Percentiles rank a stretch among this genome's conserved stretches.
phyloP scores from a whole-genome alignment of 129 eudicot species.

The Calendula officinalis region DNA sequence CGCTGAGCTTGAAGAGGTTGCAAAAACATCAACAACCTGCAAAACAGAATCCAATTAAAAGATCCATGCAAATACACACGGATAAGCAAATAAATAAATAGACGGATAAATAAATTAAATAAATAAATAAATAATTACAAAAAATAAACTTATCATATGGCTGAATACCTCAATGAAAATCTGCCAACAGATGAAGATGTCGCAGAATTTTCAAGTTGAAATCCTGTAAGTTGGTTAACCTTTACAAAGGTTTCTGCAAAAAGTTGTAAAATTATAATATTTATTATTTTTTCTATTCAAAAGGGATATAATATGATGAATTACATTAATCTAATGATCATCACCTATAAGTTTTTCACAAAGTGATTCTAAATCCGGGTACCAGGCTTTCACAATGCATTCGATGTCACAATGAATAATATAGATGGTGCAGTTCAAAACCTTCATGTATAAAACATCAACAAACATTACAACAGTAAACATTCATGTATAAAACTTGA shows the following conservation, averaged over 20 bases:
- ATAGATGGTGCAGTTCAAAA: no score
- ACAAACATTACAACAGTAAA: no score
- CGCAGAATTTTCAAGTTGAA: constrained; percentile 41
- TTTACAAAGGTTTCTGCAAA: constrained; percentile 74
- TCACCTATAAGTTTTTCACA: constrained; percentile 72
- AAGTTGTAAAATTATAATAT: background rate
- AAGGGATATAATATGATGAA: background rate
- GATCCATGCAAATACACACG: constrained; percentile 58
- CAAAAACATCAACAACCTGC: constrained; percentile 95
- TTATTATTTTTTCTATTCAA: background rate
- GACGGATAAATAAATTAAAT: constrained; percentile 2
- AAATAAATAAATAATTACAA: background rate
- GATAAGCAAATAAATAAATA: no score
- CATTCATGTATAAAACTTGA: no score
- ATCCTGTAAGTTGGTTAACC: constrained; percentile 53
- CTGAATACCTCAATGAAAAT: constrained; percentile 71
- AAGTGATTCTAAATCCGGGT: constrained; percentile 68
- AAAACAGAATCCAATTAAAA: constrained; percentile 33
- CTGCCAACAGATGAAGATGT: constrained; percentile 46
- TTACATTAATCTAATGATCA: background rate
- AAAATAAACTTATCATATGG: background rate
- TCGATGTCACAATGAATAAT: constrained; percentile 66
- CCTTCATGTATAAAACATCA: no score
- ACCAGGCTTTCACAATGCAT: constrained; percentile 62
- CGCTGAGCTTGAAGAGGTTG: constrained; percentile 64